Conservation (phyloP, 148 eudicot genomes). For the Drosera capensis region DNA sequence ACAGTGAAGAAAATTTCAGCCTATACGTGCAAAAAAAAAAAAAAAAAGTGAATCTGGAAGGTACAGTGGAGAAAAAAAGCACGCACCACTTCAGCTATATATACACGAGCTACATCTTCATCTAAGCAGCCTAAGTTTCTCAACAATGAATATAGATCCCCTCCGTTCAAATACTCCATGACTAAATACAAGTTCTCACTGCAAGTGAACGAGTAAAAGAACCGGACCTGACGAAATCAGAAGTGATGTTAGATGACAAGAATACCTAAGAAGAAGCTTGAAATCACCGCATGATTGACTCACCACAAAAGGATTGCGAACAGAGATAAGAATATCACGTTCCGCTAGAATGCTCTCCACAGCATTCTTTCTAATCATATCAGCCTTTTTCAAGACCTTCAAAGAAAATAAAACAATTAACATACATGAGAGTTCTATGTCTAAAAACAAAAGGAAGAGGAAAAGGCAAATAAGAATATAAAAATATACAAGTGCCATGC, state of each 20-base stretch:
- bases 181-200: slow-evolving; percentile 97
- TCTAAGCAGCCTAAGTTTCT: slow-evolving; percentile 97
- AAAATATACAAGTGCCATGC: no score
- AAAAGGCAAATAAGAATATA: no score
- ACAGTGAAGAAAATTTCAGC: no score
- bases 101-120: slow-evolving; percentile 94
- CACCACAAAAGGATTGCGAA: slow-evolving; percentile 98
- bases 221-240: slow-evolving; percentile 59
- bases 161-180: slow-evolving; percentile 98
- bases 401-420: slow-evolving; percentile 1
- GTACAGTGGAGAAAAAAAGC: neutral
- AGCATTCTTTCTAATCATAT: slow-evolving; percentile 97
- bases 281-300: slow-evolving; percentile 15
- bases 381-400: slow-evolving; percentile 90
- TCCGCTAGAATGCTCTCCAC: slow-evolving; percentile 99
- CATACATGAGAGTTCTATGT: neutral
- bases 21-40: neutral
- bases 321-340: slow-evolving; percentile 89
- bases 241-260: slow-evolving; percentile 13
- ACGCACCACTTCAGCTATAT: slow-evolving; percentile 96
- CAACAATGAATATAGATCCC: slow-evolving; percentile 83
- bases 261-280: neutral
- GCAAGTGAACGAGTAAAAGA: slow-evolving; percentile 97
- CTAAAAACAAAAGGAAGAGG: neutral
- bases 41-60: slow-evolving; percentile 6